These are phyloP conservation scores for Cymbopogon citratus DNA, from an alignment of 176 grass and related monocot genomes.

Conservation along the genomic window DNA sequence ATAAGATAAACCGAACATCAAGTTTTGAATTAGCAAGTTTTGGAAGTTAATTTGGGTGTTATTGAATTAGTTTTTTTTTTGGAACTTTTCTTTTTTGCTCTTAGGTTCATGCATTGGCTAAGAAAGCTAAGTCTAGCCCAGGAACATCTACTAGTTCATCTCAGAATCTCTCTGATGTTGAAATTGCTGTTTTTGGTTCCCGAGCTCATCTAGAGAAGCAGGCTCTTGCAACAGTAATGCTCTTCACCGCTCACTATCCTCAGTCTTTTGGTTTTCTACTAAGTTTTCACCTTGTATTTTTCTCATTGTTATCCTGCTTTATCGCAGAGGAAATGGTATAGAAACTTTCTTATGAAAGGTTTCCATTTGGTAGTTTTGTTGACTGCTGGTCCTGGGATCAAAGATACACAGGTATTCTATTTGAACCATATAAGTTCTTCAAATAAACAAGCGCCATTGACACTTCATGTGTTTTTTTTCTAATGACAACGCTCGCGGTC, in stretches of 20 bases:
- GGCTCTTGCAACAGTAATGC: slow-evolving; percentile 84
- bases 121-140: slow-evolving; percentile 32
- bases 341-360: slow-evolving; percentile 97
- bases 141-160: slow-evolving; percentile 25
- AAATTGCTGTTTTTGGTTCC: slow-evolving; percentile 92
- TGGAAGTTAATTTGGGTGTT: not conserved
- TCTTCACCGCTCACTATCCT: not conserved
- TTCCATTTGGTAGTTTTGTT: slow-evolving; percentile 90
- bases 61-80: not conserved
- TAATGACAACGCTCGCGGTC: not conserved
- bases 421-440: not conserved
- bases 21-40: not conserved
- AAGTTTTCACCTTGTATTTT: not conserved
- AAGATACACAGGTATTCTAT: slow-evolving; percentile 76
- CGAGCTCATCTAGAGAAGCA: slow-evolving; percentile 93
- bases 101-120: slow-evolving; percentile 54
- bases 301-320: slow-evolving; percentile 8
- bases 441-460: not conserved
- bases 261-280: not conserved
- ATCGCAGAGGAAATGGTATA: slow-evolving; percentile 92
- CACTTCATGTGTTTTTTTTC: not conserved
- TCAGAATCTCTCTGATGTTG: slow-evolving; percentile 52
- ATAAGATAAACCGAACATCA: not conserved
- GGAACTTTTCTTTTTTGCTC: not conserved
- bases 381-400: slow-evolving; percentile 79